Percentiles rank a stretch among this genome's conserved stretches.
Evolutionary conservation across 257 asterid genomes (phyloP).

Genomic region (Nicotiana tomentosiformis): DNA sequence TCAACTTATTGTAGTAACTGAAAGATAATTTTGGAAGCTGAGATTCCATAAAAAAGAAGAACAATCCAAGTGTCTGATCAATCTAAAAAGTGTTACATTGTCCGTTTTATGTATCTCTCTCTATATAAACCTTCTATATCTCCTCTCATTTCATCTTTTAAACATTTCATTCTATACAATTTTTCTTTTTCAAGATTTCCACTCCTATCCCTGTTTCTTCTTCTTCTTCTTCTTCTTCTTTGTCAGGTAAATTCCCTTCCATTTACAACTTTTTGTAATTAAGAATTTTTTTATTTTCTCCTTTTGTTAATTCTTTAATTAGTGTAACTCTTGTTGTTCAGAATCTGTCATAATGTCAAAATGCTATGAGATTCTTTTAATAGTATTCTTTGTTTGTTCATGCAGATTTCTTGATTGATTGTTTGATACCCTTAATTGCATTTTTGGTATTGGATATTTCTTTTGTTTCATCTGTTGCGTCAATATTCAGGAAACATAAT

Average conservation of each 20-base stretch:
- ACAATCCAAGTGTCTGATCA: slow-evolving; percentile 3
- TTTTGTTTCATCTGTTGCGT: no score
- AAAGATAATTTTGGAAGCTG: neutral
- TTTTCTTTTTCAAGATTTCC: neutral
- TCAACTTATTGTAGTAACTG: neutral
- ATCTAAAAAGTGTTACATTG: neutral
- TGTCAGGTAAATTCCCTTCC: neutral
- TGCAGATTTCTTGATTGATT: neutral
- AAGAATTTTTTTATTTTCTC: neutral
- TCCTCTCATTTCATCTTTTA: neutral
- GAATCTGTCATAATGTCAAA: neutral
- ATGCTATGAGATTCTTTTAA: neutral
- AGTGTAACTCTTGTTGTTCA: neutral
- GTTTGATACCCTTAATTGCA: neutral
- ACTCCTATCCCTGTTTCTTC: neutral
- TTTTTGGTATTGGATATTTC: no score
- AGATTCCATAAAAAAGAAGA: neutral
- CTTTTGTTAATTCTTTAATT: neutral
- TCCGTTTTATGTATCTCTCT: neutral
- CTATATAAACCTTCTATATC: neutral
- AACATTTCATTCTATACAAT: neutral
- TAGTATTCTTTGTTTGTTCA: neutral
- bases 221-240: neutral
- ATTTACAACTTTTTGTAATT: neutral
- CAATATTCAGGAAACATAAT: no score